These are phyloP conservation scores for Astrothelium subdiscretum DNA, from an alignment of 495 filamentous ascomycete genomes.

Conservation along the genomic window DNA sequence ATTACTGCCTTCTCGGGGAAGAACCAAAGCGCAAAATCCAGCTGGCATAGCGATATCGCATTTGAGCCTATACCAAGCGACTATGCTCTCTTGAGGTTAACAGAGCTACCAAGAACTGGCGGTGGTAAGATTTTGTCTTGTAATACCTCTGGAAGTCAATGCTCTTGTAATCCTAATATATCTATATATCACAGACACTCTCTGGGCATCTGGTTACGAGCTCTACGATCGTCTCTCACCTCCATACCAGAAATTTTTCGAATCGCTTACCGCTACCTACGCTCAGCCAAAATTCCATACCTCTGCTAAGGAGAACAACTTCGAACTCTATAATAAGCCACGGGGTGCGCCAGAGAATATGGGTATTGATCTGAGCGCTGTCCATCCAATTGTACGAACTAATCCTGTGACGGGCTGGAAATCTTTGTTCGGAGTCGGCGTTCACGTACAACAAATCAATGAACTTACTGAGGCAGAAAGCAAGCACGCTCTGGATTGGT, in stretches of 20 bases:
- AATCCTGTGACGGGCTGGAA: conserved; percentile 79
- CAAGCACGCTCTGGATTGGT: conserved; percentile 48
- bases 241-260: conserved; percentile 54
- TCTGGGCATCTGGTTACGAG: conserved; percentile 70
- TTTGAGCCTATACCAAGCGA: conserved; percentile 28
- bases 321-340: conserved; percentile 37
- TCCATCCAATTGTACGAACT: conserved; percentile 66
- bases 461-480: conserved; percentile 56
- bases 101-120: conserved; percentile 55
- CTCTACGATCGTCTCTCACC: conserved; percentile 64
- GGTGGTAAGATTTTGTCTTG: conserved; percentile 40
- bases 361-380: conserved; percentile 47
- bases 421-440: conserved; percentile 52
- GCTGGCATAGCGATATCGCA: conserved; percentile 28
- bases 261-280: conserved; percentile 55
- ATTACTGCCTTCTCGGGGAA: conserved; percentile 10
- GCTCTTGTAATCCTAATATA: not conserved
- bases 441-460: conserved; percentile 52
- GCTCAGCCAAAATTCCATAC: conserved; percentile 48
- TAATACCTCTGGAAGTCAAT: not conserved
- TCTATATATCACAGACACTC: conserved; percentile 39
- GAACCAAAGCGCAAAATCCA: conserved; percentile 18
- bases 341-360: conserved; percentile 59
- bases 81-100: conserved; percentile 30
- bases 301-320: conserved; percentile 42